Evolutionary conservation across 768 basidiomycete species (phyloP).

Genomic region (Psilocybe cyanescens): DNA sequence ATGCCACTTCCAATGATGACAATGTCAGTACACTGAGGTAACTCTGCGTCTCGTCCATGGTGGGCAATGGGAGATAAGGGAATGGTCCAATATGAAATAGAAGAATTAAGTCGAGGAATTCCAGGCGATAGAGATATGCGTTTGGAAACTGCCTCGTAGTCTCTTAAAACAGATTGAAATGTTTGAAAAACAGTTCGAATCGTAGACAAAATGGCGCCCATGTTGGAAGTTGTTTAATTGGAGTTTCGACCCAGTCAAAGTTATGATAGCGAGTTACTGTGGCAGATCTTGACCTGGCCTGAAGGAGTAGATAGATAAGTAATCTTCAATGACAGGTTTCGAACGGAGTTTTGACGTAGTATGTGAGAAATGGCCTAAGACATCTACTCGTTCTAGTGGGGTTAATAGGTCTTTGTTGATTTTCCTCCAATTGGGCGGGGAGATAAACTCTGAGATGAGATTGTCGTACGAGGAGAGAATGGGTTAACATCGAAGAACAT

Average conservation of each 20-base stretch:
- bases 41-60: conserved; percentile 27
- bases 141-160: conserved; percentile 25
- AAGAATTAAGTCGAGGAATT: conserved; percentile 58
- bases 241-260: not conserved
- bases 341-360: not conserved
- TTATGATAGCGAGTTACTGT: not conserved
- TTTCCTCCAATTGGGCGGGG: not conserved
- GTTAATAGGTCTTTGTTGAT: not conserved
- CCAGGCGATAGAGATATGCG: conserved; percentile 49
- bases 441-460: not conserved
- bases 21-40: conserved; percentile 61
- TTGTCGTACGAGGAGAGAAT: not conserved
- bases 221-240: not conserved
- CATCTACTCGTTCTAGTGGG: not conserved
- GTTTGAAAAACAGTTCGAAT: conserved; percentile 17
- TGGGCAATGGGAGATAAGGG: conserved; percentile 52
- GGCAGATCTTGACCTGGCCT: not conserved
- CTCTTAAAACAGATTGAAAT: conserved; percentile 19
- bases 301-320: not conserved
- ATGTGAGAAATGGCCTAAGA: not conserved
- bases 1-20: conserved; percentile 82
- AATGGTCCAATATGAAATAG: conserved; percentile 65
- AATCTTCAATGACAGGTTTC: not conserved
- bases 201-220: conserved; percentile 26
- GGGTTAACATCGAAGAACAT: not conserved